Base-by-base conservation (phyloP, 768 basidiomycete genomes). In the Punctularia strigosozonata region DNA sequence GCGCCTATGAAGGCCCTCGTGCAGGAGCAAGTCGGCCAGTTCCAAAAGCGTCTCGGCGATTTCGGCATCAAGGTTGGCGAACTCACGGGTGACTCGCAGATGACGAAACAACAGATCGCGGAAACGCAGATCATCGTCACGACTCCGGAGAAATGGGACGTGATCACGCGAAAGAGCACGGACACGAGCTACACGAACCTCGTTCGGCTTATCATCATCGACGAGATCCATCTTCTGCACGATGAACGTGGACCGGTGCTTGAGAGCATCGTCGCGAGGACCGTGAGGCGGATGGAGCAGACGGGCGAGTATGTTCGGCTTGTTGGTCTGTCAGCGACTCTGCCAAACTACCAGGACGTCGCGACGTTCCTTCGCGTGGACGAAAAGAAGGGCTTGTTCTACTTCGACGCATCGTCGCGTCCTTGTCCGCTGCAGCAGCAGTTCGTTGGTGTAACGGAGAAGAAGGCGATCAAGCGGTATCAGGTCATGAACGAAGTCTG, bases 1-100 rank as follows among this genome's bases (percentile, higher is more conserved):
- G 94, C 95, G 0, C 95, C 94, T 3, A 99, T 99, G 95, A 99
- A 99, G 59, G 95, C 94, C 3, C 74, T 99, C 41, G 94, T 99
- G 0, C 94, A 98, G 54, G 95, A 99, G 60, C 91, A 94, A 82
- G 95, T 98, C 43, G 87, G 89, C 46, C 94, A 92, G 56, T 99
- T 99, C 53, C 70, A 71, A 24, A 64, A 74, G 6, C 81, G 94
- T 4, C 76, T 99, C 32, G 58, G 58, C 1, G 57, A 65, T 0
- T 80, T 68, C 51, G 85, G 82, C 31, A 70, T 99, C 61, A 82
- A 77, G 43, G 85, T 99, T 34, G 88, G 87, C 21, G 95, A 99
- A 58, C 71, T 99, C 40, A 99, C 95, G 1, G 95, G 95, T 19
- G 95, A 99, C 57, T 75, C 88, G 20, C 92, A 97, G 68, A 86